Evolutionary conservation across 2,329 filamentous ascomycete species (phyloP), one percentile per base, ranked within the genome.

Genomic region (Alternaria solani): DNA sequence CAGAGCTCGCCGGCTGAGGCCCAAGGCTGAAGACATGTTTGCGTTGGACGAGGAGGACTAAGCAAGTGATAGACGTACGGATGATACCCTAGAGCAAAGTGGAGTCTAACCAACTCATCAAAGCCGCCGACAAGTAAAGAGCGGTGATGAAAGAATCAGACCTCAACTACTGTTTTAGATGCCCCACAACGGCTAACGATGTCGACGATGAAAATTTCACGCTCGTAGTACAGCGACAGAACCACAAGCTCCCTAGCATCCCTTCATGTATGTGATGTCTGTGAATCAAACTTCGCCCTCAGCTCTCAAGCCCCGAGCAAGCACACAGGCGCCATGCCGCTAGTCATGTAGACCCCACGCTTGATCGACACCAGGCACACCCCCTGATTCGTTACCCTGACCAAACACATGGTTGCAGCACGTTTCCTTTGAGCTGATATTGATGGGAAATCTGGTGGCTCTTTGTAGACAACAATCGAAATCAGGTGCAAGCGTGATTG

Each of bases 1-100:
- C 32, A 71, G 75, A 44, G 76, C 76, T 62, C 69, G 73, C 6
- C 64, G 75, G 16, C 59, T 73, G 16, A 67, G 78, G 43, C 77
- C 78, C 7, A 75, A 67, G 49, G 77, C 78, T 6, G 76, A 78
- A 59, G 78, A 80, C 58, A 79, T 80, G 76, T 80, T 80, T 67
- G 75, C 69, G 12, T 71, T 72, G 11, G 74, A 77, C 23, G 71
- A 69, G 25, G 55, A 53, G 16, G 52, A 39, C 28, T 23, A 28
- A 28, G 3, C 5, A 4, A 39, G 7, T 16, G 20, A 51, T 14
- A n/a, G 16, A 7, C 14, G 5, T 16, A 43, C 18, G 23, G 30
- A 53, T 56, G 59, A 64, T 64, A 61, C 47, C 61, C 51, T 42
- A 34, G 46, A 49, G 5, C 12, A 14, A 49, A 49, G 46, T 49